Conservation (phyloP, 352 stramenopile species). For the Aphanomyces euteiches region DNA sequence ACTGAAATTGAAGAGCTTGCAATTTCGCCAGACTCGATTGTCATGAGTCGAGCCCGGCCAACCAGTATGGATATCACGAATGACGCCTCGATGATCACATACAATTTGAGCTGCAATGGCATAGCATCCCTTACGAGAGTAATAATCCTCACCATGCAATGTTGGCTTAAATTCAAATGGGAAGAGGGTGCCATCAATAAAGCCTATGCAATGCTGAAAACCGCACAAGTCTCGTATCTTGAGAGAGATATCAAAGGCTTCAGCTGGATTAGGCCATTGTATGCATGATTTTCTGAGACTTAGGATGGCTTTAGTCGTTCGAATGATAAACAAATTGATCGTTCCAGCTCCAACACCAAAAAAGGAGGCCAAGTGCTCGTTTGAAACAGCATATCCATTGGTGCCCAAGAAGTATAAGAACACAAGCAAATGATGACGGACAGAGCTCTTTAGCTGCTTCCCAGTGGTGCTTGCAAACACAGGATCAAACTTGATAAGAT, state of each 20-base stretch:
- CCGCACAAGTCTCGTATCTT: not conserved
- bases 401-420: not conserved
- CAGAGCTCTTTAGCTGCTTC: not conserved
- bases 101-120: not conserved
- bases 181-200: conserved; percentile 3
- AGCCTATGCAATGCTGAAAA: not conserved
- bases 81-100: conserved; percentile 1
- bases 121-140: conserved; percentile 6
- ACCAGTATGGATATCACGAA: not conserved
- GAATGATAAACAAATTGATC: not conserved
- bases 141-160: not conserved
- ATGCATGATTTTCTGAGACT: not conserved
- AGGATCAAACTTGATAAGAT: not conserved
- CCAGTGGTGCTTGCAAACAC: not conserved
- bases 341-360: conserved; percentile 6
- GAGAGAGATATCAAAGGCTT: not conserved
- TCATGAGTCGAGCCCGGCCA: conserved; percentile 28
- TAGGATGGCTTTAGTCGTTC: too few relatives aligned
- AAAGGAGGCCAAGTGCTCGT: not conserved
- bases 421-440: not conserved
- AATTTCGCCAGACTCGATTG: conserved; percentile 28
- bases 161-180: conserved; percentile 7
- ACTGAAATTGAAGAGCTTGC: not conserved
- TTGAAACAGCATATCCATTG: not conserved
- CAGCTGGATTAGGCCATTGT: not conserved